phyloP scores from a whole-genome alignment of 139 green algal genomes.

The Picocystis salinarum region DNA sequence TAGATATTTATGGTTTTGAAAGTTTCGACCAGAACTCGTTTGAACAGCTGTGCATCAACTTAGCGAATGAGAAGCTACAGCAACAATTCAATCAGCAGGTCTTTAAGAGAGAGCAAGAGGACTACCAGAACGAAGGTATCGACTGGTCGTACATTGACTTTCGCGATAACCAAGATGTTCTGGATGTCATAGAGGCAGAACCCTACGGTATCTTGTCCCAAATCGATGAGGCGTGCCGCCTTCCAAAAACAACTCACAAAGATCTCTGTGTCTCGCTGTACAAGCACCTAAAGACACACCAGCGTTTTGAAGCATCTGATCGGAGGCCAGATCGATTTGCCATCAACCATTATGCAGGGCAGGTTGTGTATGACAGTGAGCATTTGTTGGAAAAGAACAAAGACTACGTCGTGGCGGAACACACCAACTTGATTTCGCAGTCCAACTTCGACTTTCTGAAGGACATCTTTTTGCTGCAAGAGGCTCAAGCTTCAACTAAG shows the following conservation, averaged over 20 bases:
- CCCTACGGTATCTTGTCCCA: conserved; percentile 1
- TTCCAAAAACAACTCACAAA: conserved; percentile 10
- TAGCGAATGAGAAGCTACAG: conserved; percentile 7
- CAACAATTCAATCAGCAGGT: conserved; percentile 8
- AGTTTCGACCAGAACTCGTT: conserved; percentile 10
- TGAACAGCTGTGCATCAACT: conserved; percentile 32
- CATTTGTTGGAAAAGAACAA: conserved; percentile 7
- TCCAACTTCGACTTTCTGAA: not conserved
- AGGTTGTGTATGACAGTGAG: not conserved
- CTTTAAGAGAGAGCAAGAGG: conserved; percentile 13
- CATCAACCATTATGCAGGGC: conserved; percentile 3
- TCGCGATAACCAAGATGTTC: conserved; percentile 19
- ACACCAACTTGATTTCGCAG: not conserved
- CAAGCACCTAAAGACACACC: not conserved
- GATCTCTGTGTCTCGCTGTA: not conserved
- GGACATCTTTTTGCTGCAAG: not conserved
- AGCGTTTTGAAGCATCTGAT: not conserved
- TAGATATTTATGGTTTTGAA: conserved; percentile 11
- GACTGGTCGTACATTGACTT: conserved; percentile 8
- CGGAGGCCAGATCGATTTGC: conserved; percentile 1
- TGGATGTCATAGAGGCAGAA: conserved; percentile 3
- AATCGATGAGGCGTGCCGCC: conserved; percentile 36
- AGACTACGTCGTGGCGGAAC: not conserved
- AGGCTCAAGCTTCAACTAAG: not conserved
- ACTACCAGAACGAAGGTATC: conserved; percentile 9